Percentiles rank a stretch among this genome's conserved stretches.
Evolutionary conservation across 2,329 filamentous ascomycete genomes (phyloP).

Genomic region (Talaromyces sp.): DNA sequence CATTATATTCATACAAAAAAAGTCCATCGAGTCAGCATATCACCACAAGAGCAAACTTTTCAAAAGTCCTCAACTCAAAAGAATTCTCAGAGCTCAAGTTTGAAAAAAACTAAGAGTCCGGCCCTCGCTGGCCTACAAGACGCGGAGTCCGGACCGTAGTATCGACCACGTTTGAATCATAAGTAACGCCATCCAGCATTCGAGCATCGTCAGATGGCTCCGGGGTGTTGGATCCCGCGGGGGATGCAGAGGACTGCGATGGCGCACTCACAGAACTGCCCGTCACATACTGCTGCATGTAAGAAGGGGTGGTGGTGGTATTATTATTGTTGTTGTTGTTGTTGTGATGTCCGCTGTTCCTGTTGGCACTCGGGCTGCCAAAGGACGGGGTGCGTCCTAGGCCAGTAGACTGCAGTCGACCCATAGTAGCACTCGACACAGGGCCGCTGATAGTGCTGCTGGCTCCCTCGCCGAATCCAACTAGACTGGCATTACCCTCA

Average conservation of each 20-base stretch:
- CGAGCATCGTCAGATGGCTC: slow-evolving; percentile 49
- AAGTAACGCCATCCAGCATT: slow-evolving; percentile 63
- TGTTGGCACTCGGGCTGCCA: slow-evolving; percentile 24
- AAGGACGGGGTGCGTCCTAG: slow-evolving; percentile 32
- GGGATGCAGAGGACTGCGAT: slow-evolving; percentile 30
- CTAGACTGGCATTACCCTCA: slow-evolving; percentile 74
- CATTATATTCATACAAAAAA: neutral
- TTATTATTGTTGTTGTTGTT: too few species aligned
- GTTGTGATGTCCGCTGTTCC: neutral
- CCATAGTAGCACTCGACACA: slow-evolving; percentile 54
- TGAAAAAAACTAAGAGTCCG: slow-evolving; percentile 10
- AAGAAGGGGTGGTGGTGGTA: slow-evolving; percentile 15
- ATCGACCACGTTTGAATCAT: slow-evolving; percentile 57
- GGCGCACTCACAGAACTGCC: slow-evolving; percentile 40
- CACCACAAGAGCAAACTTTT: neutral
- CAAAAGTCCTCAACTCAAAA: neutral
- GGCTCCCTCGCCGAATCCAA: slow-evolving; percentile 89
- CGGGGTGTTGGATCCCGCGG: slow-evolving; percentile 32
- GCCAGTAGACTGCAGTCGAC: slow-evolving; percentile 17
- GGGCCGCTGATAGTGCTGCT: slow-evolving; percentile 78
- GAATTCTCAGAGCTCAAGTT: neutral
- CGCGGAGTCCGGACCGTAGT: slow-evolving; percentile 57
- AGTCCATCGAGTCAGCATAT: neutral
- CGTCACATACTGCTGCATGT: slow-evolving; percentile 18
- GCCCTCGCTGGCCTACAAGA: slow-evolving; percentile 30